Evolutionary conservation across 148 eudicot species (phyloP).

Genomic region (Rhododendron williamsianum): DNA sequence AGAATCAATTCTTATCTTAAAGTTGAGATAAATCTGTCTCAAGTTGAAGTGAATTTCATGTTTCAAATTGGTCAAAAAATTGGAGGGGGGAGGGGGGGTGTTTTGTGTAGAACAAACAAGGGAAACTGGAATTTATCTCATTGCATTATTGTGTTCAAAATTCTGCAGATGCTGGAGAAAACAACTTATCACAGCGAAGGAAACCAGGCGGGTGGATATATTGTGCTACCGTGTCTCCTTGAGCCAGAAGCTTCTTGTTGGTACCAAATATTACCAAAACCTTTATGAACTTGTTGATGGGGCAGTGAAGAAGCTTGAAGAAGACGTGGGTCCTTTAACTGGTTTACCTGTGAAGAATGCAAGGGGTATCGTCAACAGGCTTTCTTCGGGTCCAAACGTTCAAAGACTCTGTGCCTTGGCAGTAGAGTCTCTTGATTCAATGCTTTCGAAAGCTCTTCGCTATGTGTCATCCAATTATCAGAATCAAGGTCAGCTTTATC

Average conservation of each 20-base stretch:
- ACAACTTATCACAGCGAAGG: conserved; percentile 65
- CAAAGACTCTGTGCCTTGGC: conserved; percentile 69
- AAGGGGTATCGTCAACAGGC: conserved; percentile 83
- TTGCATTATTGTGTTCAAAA: neutral
- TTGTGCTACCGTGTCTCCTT: conserved; percentile 74
- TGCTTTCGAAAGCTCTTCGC: conserved; percentile 12
- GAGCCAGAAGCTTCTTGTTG: conserved; percentile 59
- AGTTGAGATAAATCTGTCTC: neutral
- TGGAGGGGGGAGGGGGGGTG: no score
- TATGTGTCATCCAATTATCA: conserved; percentile 9
- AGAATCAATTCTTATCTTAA: neutral
- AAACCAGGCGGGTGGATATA: conserved; percentile 80
- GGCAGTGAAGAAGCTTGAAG: conserved; percentile 66
- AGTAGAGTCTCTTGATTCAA: conserved; percentile 45
- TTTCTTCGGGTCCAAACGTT: conserved; percentile 66
- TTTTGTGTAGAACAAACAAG: neutral
- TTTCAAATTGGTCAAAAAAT: neutral
- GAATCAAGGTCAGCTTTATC: conserved; percentile 32
- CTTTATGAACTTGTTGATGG: conserved; percentile 47
- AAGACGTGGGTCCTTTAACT: conserved; percentile 72
- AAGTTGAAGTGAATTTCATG: no score
- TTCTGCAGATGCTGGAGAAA: conserved; percentile 68
- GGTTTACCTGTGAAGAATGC: conserved; percentile 69
- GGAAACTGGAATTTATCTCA: neutral
- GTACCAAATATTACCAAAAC: conserved; percentile 48